Conservation (phyloP, 2,329 filamentous ascomycete genomes). For the Pseudocercospora ulei region DNA sequence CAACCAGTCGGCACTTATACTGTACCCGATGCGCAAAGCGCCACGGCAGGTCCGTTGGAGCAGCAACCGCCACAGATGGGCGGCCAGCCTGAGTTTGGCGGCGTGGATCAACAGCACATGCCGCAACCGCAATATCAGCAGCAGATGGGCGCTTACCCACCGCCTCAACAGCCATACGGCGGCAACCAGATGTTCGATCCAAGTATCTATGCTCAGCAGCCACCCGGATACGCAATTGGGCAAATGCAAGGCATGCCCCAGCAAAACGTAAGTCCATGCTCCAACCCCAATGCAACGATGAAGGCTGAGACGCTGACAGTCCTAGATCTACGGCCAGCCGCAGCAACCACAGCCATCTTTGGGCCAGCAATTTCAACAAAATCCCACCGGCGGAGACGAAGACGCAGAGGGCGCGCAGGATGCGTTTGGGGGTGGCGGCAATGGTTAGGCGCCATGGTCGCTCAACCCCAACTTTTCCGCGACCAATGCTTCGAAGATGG, state of each 20-base stretch:
- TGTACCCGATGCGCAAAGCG: constrained; percentile 44
- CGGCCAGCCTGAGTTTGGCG: constrained; percentile 29
- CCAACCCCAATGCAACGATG: neutral
- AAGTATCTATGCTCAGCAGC: constrained; percentile 56
- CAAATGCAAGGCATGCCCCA: constrained; percentile 31
- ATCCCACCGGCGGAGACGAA: constrained; percentile 34
- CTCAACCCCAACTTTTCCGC: constrained; percentile 4
- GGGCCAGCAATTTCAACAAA: constrained; percentile 36
- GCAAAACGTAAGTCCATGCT: constrained; percentile 21
- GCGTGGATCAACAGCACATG: constrained; percentile 32
- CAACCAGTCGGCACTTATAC: constrained; percentile 37
- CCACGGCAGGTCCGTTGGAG: constrained; percentile 32
- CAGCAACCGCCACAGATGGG: constrained; percentile 29
- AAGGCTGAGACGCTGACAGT: constrained; percentile 20
- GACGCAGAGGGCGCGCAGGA: constrained; percentile 42
- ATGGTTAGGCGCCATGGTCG: constrained; percentile 19
- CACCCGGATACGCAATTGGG: constrained; percentile 27
- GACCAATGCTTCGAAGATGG: constrained; percentile 4
- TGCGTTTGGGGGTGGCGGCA: constrained; percentile 26
- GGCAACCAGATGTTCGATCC: constrained; percentile 69
- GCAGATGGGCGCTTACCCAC: constrained; percentile 70
- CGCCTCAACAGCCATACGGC: constrained; percentile 68
- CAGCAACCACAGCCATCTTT: constrained; percentile 31
- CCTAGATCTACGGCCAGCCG: constrained; percentile 23
- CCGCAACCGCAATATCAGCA: constrained; percentile 55